Base-by-base conservation (phyloP, 169 alveolate species). In the Babesia sp. region DNA sequence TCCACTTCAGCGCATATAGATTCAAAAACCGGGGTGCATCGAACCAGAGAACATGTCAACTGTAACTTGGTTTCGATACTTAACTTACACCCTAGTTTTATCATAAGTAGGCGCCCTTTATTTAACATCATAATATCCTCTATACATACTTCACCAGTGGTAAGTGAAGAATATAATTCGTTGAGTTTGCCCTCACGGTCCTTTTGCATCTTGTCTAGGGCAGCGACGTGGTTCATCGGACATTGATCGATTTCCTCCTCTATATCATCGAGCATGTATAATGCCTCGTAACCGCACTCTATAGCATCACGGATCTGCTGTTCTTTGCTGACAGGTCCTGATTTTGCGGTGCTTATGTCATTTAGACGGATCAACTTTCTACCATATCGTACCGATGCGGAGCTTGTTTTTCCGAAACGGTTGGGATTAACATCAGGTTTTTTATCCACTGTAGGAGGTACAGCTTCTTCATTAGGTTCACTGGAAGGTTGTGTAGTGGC, bases 141-240 rank as follows among this genome's bases (percentile, higher is more conserved):
- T 24, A 70, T 31, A 11, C 67, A 34, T 45, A 54, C 41, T n/a
- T 4, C 8, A 18, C 74, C 87, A 1, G 72, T 71, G 26, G 82
- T 79, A 31, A 79, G 63, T 34, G 74, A 45, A 26, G 22, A 36
- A 36, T 50, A 79, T n/a, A 79, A 56, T 39, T 79, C 75, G 51
- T 71, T 36, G n/a, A 79, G 78, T 26, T 61, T 39, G 29, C 67
- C 82, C 28, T 79, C 83, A 34, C 83, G 53, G 78, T 79, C 83
- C 59, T 64, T 71, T 34, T 79, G 87, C 87, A 79, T 79, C 57
- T 79, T 79, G 60, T 79, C 83, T 33, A 79, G 67, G 18, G 87
- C 87, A 9, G 87, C 73, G 34, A 79, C 87, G 70, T 79, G 87
- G 78, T 79, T 79, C 87, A 79, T 79, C 20, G 87, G 87, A 37